Conservation (phyloP, 192 early-diverging fungal species). For the Coemansia javaensis region DNA sequence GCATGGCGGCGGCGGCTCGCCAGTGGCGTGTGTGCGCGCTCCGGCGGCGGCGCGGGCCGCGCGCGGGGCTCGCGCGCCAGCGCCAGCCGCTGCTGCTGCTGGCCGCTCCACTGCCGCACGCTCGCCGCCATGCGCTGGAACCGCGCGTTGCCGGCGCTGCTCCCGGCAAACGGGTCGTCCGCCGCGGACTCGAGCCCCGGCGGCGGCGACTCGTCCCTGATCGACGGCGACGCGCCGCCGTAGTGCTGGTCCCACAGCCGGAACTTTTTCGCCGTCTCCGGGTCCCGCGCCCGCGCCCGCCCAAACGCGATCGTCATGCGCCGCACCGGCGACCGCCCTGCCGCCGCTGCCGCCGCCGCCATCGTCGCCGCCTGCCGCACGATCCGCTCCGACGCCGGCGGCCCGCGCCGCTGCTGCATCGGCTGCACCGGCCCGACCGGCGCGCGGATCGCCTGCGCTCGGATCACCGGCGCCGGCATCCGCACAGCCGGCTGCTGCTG, state of each 20-base stretch:
- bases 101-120: neutral
- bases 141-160: neutral
- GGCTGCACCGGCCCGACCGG: neutral
- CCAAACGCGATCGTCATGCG: neutral
- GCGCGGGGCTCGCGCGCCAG: neutral
- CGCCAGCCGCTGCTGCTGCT: neutral
- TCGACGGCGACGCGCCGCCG: conserved; percentile 2
- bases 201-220: conserved; percentile 24
- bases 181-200: neutral
- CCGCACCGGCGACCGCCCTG: neutral
- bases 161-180: conserved; percentile 4
- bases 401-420: neutral
- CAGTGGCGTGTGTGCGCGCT: too few species aligned
- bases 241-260: conserved; percentile 37
- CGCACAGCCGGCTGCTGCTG: too few species aligned
- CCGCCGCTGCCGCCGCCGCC: too few species aligned
- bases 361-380: neutral
- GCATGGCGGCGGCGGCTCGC: too few species aligned
- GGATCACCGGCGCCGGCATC: conserved; percentile 2
- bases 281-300: conserved; percentile 1
- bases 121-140: conserved; percentile 6
- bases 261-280: conserved; percentile 24
- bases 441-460: neutral
- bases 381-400: too few species aligned
- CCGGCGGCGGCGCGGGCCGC: neutral